These are phyloP conservation scores for Aureobasidium namibiae DNA, from an alignment of 2,329 filamentous ascomycete species.

Conservation along the genomic window DNA sequence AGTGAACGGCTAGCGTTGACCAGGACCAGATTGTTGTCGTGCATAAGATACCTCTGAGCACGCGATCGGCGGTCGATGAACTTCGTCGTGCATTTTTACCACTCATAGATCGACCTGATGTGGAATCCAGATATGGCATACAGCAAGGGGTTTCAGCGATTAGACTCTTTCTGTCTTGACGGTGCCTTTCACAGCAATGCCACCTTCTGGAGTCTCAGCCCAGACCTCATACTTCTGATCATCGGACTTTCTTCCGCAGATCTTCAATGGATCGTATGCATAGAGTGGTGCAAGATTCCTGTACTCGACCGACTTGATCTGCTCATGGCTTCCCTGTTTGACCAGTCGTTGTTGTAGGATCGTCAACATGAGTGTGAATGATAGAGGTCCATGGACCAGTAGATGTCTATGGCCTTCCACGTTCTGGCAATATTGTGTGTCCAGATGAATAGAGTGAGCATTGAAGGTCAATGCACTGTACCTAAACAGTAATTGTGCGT, in stretches of 20 bases:
- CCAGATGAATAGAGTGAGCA: conserved; percentile 82
- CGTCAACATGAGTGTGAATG: conserved; percentile 66
- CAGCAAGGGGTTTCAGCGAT: background rate
- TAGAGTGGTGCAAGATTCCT: conserved; percentile 76
- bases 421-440: conserved; percentile 58
- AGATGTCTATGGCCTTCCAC: conserved; percentile 67
- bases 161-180: conserved; percentile 20
- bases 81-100: too few species aligned
- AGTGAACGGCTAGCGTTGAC: too few species aligned
- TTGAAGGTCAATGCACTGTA: conserved; percentile 91
- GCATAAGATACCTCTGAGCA: too few species aligned
- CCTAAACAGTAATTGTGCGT: conserved; percentile 68
- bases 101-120: too few species aligned
- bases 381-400: conserved; percentile 81
- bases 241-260: conserved; percentile 53
- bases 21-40: too few species aligned
- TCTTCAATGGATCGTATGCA: conserved; percentile 58
- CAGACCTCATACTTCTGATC: conserved; percentile 34
- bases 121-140: background rate
- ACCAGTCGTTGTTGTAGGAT: conserved; percentile 51
- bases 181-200: conserved; percentile 38
- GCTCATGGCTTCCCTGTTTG: conserved; percentile 24
- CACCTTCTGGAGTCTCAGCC: conserved; percentile 33
- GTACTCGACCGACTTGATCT: conserved; percentile 59
- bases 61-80: too few species aligned